Conservation (phyloP, 1,284 basidiomycete species). For the Ustilago lituana region DNA sequence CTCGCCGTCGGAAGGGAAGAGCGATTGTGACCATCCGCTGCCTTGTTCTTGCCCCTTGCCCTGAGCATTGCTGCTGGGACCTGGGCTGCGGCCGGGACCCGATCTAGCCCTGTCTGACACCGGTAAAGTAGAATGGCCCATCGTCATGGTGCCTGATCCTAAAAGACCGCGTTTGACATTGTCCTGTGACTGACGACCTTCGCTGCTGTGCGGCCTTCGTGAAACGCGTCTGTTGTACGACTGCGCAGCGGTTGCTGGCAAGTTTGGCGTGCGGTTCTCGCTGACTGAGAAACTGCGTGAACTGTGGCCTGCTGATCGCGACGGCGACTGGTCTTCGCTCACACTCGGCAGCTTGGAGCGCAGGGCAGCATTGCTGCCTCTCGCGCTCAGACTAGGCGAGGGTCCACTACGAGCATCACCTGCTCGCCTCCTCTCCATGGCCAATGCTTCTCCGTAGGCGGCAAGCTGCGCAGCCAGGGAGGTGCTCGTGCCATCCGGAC, state of each 20-base stretch:
- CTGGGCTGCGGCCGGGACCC: slow-evolving; percentile 4
- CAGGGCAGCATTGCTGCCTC: slow-evolving; percentile 45
- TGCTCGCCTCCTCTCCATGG: slow-evolving; percentile 38
- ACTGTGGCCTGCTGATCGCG: slow-evolving; percentile 12
- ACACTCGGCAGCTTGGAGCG: slow-evolving; percentile 46
- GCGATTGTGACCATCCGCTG: slow-evolving; percentile 1
- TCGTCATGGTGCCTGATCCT: slow-evolving; percentile 5
- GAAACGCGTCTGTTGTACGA: slow-evolving; percentile 37
- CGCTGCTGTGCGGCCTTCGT: slow-evolving; percentile 45
- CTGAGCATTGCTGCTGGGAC: background rate
- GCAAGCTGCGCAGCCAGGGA: slow-evolving; percentile 49
- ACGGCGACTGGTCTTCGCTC: slow-evolving; percentile 48
- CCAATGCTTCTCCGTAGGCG: slow-evolving; percentile 55
- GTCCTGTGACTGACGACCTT: slow-evolving; percentile 34
- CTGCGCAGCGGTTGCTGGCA: slow-evolving; percentile 38
- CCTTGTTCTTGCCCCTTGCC: background rate
- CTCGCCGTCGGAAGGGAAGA: slow-evolving; percentile 1
- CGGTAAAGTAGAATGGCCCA: slow-evolving; percentile 7
- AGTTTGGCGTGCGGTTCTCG: slow-evolving; percentile 22
- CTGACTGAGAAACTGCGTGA: slow-evolving; percentile 28
- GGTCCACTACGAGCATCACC: slow-evolving; percentile 36
- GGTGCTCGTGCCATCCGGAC: slow-evolving; percentile 34
- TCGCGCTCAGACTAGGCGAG: slow-evolving; percentile 38
- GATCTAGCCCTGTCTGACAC: slow-evolving; percentile 12
- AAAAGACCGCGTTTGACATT: slow-evolving; percentile 3